These are phyloP conservation scores for Emydomyces testavorans DNA, from an alignment of 2,329 filamentous ascomycete genomes.

Conservation along the genomic window DNA sequence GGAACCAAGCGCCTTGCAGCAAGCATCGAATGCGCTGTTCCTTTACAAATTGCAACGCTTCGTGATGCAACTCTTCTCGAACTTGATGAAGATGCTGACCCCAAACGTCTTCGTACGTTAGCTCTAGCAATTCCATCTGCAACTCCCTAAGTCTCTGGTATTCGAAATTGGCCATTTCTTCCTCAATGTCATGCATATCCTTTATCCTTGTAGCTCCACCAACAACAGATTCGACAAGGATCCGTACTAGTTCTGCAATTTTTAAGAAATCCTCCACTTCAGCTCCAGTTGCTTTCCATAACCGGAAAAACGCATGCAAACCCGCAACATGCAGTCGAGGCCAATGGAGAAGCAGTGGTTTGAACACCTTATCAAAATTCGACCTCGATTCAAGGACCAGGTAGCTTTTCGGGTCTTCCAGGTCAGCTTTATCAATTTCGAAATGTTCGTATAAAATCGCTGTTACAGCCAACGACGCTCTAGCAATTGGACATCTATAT, in stretches of 20 bases:
- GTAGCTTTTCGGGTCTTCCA: slow-evolving; percentile 66
- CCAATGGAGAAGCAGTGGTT: slow-evolving; percentile 84
- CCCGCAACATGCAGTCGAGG: slow-evolving; percentile 76
- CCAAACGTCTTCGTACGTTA: slow-evolving; percentile 92
- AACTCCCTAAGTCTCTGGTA: slow-evolving; percentile 65
- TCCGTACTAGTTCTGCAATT: slow-evolving; percentile 78
- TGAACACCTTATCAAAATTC: slow-evolving; percentile 76
- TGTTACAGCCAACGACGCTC: slow-evolving; percentile 76
- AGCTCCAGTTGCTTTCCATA: slow-evolving; percentile 87
- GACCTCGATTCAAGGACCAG: slow-evolving; percentile 61
- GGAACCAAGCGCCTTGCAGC: slow-evolving; percentile 82
- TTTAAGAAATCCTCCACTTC: slow-evolving; percentile 83
- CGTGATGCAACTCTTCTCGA: slow-evolving; percentile 80
- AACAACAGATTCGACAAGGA: slow-evolving; percentile 79
- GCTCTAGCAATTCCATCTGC: slow-evolving; percentile 85
- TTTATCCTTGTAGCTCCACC: slow-evolving; percentile 70
- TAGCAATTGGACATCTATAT: slow-evolving; percentile 74
- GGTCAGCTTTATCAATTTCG: slow-evolving; percentile 72
- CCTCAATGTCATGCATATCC: slow-evolving; percentile 76
- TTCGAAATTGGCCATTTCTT: slow-evolving; percentile 76
- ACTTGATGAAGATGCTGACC: slow-evolving; percentile 78
- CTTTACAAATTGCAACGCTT: slow-evolving; percentile 91
- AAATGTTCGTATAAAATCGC: slow-evolving; percentile 90
- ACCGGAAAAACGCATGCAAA: slow-evolving; percentile 72
- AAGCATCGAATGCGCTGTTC: slow-evolving; percentile 89